Evolutionary conservation across 495 filamentous ascomycete species (phyloP).

Genomic region (Cercophora sp.): DNA sequence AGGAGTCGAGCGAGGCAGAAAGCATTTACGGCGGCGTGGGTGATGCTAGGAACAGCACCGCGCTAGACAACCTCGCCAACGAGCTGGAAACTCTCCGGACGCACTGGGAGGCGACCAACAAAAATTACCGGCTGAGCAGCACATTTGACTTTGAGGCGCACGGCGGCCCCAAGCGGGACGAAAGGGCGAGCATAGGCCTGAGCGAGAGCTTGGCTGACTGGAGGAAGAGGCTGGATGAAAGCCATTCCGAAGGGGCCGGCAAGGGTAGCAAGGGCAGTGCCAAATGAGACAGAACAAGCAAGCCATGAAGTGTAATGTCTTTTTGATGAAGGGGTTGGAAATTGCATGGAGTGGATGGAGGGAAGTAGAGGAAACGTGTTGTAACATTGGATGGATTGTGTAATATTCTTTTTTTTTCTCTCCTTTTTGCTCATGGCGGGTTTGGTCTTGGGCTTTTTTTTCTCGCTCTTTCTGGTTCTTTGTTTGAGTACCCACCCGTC

Average conservation of each 20-base stretch:
- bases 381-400: not conserved
- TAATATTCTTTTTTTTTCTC: no score
- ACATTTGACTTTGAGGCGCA: conserved; percentile 74
- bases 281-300: conserved; percentile 10
- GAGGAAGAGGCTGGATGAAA: conserved; percentile 64
- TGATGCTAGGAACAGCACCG: conserved; percentile 69
- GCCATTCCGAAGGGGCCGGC: conserved; percentile 17
- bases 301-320: conserved; percentile 13
- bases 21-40: conserved; percentile 42
- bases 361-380: not conserved
- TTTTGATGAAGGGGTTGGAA: not conserved
- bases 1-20: conserved; percentile 55
- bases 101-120: conserved; percentile 95
- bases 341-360: not conserved
- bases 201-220: conserved; percentile 70
- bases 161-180: conserved; percentile 43
- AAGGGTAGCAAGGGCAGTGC: no score
- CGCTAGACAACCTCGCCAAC: conserved; percentile 83
- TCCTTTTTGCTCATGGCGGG: no score
- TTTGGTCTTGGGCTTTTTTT: no score
- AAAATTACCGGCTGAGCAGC: conserved; percentile 84
- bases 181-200: conserved; percentile 44
- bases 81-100: conserved; percentile 84
- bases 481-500: no score
- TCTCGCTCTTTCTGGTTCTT: no score